Percentiles rank a stretch among this genome's conserved stretches.
Evolutionary conservation across 495 filamentous ascomycete species (phyloP).

Genomic region (Podospora comata): DNA sequence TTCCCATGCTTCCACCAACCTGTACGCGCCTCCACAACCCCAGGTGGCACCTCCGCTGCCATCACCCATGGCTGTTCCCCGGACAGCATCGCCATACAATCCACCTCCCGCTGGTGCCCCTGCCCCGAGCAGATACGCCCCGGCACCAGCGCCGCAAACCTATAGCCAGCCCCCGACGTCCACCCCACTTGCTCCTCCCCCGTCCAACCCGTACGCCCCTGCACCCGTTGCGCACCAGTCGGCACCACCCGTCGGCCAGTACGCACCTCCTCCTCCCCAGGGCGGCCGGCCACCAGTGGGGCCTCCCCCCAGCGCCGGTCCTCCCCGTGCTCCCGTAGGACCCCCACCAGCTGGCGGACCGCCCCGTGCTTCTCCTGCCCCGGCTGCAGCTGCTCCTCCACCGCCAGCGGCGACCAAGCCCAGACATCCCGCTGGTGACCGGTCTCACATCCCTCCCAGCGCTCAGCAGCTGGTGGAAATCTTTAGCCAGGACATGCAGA

Average conservation of each 20-base stretch:
- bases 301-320: constrained; percentile 45
- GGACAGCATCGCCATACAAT: constrained; percentile 86
- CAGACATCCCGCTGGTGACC: constrained; percentile 81
- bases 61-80: constrained; percentile 47
- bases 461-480: constrained; percentile 78
- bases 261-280: constrained; percentile 36
- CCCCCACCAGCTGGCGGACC: constrained; percentile 34
- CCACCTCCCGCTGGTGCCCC: constrained; percentile 71
- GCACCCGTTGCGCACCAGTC: constrained; percentile 29
- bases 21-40: constrained; percentile 65
- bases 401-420: constrained; percentile 40
- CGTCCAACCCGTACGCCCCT: constrained; percentile 61
- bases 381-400: constrained; percentile 43
- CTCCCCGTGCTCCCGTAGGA: constrained; percentile 48
- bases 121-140: constrained; percentile 80
- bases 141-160: constrained; percentile 63
- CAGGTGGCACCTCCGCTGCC: constrained; percentile 44
- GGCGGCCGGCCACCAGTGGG: constrained; percentile 32
- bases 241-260: constrained; percentile 31
- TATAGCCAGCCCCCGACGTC: constrained; percentile 37
- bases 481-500: constrained; percentile 78
- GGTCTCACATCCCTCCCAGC: constrained; percentile 76
- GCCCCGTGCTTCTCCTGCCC: constrained; percentile 28
- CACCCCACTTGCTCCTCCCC: constrained; percentile 36
- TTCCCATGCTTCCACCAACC: constrained; percentile 65